Base-by-base conservation (phyloP, 2,329 filamentous ascomycete species). In the Colletotrichum sidae region DNA sequence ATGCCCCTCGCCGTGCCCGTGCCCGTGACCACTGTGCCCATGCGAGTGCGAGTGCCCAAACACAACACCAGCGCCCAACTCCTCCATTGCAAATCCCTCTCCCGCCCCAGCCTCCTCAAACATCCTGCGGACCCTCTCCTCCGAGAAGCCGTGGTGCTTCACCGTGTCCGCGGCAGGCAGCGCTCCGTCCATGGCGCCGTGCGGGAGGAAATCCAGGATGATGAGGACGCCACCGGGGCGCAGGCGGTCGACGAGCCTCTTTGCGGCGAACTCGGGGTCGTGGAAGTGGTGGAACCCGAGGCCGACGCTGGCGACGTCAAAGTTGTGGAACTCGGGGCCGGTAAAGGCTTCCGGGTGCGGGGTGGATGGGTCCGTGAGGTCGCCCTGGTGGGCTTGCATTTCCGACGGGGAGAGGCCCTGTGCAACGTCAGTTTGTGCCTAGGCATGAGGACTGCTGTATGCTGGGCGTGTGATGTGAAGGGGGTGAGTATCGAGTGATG, bases 211-310 rank as follows among this genome's bases (percentile, higher is more conserved):
- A 72, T 94, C 91, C 50, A 90, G 79, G 59, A 94, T 86, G 53
- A 92, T 78, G 49, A 92, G 79, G 1, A 89, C 85, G 10, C 92
- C 92, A 4, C 90, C 90, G 3, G 85, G 84, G 68, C 83, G 85
- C 64, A 94, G 78, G 9, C 91, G 84, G 72, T 86, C 81, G 4
- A 82, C 86, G 41, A 94, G 78, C 52, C 85, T 81, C 67, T 78
- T 78, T 6, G 90, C 84, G 0, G 88, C 87, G 37, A 89, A 77
- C 2, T 79, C 80, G 4, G 90, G 87, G 70, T 93, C 82, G 66
- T 87, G 85, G 60, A 92, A 90, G 74, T 92, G 90, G 75, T 91
- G 89, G 68, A 90, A 85, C 1, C 86, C 88, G 47, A 88, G 76
- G 39, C 88, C 88, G 15, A 92, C 85, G 46, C 83, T 84, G 6